Evolutionary conservation across 2,329 filamentous ascomycete genomes (phyloP).

Genomic region (Camptophora hylomeconis): DNA sequence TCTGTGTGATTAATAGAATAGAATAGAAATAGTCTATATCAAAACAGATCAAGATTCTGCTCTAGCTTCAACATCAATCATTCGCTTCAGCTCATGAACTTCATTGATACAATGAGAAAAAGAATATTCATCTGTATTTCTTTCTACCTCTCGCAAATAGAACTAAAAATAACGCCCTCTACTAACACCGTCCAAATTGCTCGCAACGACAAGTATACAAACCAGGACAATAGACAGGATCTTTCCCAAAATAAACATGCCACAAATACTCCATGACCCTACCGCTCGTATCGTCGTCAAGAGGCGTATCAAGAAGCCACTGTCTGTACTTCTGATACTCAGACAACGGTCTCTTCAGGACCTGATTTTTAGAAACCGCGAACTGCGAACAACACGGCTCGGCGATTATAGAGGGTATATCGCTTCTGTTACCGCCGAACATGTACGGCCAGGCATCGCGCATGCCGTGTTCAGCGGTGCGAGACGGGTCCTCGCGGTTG

Average conservation of each 20-base stretch:
- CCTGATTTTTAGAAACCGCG: slow-evolving; percentile 21
- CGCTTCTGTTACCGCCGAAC: slow-evolving; percentile 15
- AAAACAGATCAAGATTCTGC: too few species aligned
- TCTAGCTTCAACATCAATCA: too few species aligned
- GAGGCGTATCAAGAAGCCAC: slow-evolving; percentile 21
- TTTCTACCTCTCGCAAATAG: too few species aligned
- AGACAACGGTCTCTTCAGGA: slow-evolving; percentile 17
- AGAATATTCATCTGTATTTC: too few species aligned
- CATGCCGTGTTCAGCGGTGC: slow-evolving; percentile 17
- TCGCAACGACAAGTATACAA: slow-evolving; percentile 4
- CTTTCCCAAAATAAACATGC: slow-evolving; percentile 21
- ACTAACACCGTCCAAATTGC: slow-evolving; percentile 7
- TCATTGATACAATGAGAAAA: too few species aligned
- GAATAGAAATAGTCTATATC: too few species aligned
- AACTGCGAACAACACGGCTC: slow-evolving; percentile 24
- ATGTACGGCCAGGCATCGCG: slow-evolving; percentile 17
- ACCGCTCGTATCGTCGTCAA: slow-evolving; percentile 21
- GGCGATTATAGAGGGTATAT: slow-evolving; percentile 20
- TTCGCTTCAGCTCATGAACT: too few species aligned
- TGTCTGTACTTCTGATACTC: slow-evolving; percentile 23
- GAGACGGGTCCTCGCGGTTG: slow-evolving; percentile 16
- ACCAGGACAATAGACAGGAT: slow-evolving; percentile 6
- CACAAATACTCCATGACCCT: slow-evolving; percentile 23
- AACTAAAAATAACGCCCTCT: too few species aligned
- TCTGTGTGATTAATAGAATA: too few species aligned